Percentiles rank a stretch among this genome's conserved stretches.
Conservation (phyloP, 2,329 filamentous ascomycete genomes). For the Sclerotinia trifoliorum region DNA sequence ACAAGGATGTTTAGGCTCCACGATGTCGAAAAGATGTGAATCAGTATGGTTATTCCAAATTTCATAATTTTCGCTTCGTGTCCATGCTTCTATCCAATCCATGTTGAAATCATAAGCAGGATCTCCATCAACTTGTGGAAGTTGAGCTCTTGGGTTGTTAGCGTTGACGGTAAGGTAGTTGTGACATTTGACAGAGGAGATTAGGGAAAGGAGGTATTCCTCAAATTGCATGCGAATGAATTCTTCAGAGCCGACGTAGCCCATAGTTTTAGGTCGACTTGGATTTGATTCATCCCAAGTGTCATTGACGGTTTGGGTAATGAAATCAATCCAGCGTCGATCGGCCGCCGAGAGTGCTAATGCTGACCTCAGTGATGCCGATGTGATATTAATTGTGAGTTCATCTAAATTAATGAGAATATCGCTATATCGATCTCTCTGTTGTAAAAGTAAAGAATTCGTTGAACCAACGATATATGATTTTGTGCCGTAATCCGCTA, state of each 20-base stretch:
- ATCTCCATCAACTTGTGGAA: constrained; percentile 73
- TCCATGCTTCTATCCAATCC: constrained; percentile 88
- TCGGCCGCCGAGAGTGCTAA: constrained; percentile 81
- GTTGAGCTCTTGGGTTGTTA: constrained; percentile 58
- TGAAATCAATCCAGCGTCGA: constrained; percentile 91
- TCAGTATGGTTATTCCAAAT: constrained; percentile 83
- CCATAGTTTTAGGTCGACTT: constrained; percentile 85
- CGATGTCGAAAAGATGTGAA: constrained; percentile 87
- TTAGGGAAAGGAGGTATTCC: constrained; percentile 86
- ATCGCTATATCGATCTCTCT: constrained; percentile 94
- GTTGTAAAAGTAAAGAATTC: constrained; percentile 88
- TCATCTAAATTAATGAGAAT: constrained; percentile 96
- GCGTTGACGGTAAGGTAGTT: constrained; percentile 58
- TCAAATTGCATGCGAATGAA: constrained; percentile 97
- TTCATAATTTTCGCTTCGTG: constrained; percentile 82
- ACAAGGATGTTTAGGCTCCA: constrained; percentile 89
- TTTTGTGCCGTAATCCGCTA: constrained; percentile 91
- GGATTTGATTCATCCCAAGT: constrained; percentile 96
- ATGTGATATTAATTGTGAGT: constrained; percentile 78
- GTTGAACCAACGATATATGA: constrained; percentile 97
- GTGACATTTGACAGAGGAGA: constrained; percentile 88
- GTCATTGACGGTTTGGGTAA: constrained; percentile 89
- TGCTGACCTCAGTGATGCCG: constrained; percentile 71
- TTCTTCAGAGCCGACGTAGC: constrained; percentile 93
- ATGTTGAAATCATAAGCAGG: constrained; percentile 78